Base-by-base conservation (phyloP, 2,329 filamentous ascomycete species). In the Ustilaginoidea virens region DNA sequence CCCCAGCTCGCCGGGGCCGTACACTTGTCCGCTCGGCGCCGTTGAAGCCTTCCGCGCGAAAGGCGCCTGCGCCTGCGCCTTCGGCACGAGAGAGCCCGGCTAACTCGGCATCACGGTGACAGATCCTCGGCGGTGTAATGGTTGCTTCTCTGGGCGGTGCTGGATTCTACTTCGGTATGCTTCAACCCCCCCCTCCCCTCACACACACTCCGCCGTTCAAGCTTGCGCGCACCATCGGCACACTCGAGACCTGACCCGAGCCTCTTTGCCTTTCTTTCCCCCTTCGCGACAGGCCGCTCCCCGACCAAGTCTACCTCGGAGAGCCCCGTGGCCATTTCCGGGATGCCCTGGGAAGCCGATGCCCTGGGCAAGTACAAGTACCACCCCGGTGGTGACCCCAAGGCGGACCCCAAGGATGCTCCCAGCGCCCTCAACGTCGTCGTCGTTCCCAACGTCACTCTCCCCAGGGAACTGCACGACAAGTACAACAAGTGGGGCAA, bases 401-500 rank as follows among this genome's bases (percentile, higher is more conserved):
- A 50, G 57, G 66, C 75, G 49, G 61, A 71, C 37, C 79, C 80
- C 53, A 83, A 78, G 64, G 82, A 94, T 48, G 90, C 90, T 36
- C 90, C 90, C 41, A 92, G 82, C 56, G 90, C 90, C 39, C 63
- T 98, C 60, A 93, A 98, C 69, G 80, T 80, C 40, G 86, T 94
- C 45, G 77, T 98, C 52, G 68, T 98, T 31, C 90, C 90, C 48
- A 79, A 92, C 51, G 86, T 98, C 51, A 90, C 78, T 49, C 66
- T 96, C 44, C 86, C 90, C 51, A 85, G 79, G 82, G 69, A 78
- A 48, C 73, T 94, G 40, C 90, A 98, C 63, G 90, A 98, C 46
- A 80, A 79, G 64, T 96, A 79, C 74, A 98, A 98, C 80, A 98
- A 98, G 70, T 96, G 82, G 74, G 90, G 90, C 58, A 96, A 96